Conservation (phyloP, 345 rosid genomes). For the Bruguiera parviflora region DNA sequence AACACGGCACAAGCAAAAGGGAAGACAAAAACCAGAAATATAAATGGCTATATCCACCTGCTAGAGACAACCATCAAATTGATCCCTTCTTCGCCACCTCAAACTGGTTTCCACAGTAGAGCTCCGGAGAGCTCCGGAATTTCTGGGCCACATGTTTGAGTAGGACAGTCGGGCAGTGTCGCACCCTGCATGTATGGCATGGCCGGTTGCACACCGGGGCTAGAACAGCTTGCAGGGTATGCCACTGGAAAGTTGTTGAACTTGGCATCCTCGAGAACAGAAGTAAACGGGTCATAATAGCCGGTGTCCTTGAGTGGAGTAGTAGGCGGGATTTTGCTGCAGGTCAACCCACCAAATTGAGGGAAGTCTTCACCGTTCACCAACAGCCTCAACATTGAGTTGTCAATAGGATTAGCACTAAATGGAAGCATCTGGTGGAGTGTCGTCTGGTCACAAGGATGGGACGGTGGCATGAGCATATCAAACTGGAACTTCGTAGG, state of each 20-base stretch:
- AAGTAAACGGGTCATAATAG: not conserved
- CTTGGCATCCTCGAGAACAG: not conserved
- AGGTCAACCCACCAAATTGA: not conserved
- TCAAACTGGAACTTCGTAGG: not conserved
- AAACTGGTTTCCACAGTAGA: not conserved
- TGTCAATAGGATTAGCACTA: constrained; percentile 1
- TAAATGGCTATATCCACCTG: no score
- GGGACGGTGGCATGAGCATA: not conserved
- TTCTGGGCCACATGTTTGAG: not conserved
- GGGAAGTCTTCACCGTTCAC: not conserved
- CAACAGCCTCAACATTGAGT: constrained; percentile 7
- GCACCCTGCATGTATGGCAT: not conserved
- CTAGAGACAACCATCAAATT: not conserved
- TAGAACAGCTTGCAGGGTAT: not conserved
- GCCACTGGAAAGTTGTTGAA: not conserved
- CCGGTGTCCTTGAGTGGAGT: not conserved
- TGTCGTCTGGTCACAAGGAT: not conserved
- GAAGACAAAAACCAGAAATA: no score
- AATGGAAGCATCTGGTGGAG: constrained; percentile 8
- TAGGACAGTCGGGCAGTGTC: not conserved
- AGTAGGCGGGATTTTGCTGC: not conserved
- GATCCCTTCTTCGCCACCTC: not conserved
- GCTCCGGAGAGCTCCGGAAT: not conserved
- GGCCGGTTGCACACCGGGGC: not conserved
- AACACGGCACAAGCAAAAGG: no score